Evolutionary conservation across 768 basidiomycete genomes (phyloP).

Genomic region (Psilocybe tampanensis): DNA sequence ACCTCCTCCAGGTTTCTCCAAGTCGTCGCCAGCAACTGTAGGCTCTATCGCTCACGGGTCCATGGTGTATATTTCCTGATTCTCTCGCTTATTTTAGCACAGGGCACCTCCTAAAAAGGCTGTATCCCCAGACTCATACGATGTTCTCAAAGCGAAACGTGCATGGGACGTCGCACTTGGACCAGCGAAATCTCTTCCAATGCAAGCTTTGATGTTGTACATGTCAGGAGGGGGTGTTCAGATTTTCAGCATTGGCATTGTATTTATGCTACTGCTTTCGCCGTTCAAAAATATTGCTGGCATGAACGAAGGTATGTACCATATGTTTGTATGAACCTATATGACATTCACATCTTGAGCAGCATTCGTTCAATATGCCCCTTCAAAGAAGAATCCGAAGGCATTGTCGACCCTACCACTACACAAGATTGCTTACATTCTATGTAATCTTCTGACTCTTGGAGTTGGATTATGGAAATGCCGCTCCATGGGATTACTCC

Average conservation of each 20-base stretch:
- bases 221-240: conserved; percentile 97
- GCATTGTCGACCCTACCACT: conserved; percentile 58
- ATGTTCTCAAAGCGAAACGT: conserved; percentile 71
- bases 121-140: conserved; percentile 51
- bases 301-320: conserved; percentile 68
- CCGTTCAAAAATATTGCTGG: conserved; percentile 84
- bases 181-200: conserved; percentile 89
- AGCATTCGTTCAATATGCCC: conserved; percentile 80
- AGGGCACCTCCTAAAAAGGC: conserved; percentile 38
- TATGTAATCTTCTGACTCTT: conserved; percentile 78
- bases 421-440: conserved; percentile 72
- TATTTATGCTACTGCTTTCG: conserved; percentile 86
- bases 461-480: conserved; percentile 92
- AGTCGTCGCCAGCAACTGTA: conserved; percentile 39
- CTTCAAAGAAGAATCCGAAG: conserved; percentile 56
- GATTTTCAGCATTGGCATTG: conserved; percentile 96
- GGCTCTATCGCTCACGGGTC: background rate
- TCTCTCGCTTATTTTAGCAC: conserved; percentile 34
- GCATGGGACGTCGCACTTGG: conserved; percentile 86
- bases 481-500: conserved; percentile 87
- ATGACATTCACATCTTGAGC: background rate
- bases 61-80: too few species aligned
- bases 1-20: conserved; percentile 70
- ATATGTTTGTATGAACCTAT: background rate
- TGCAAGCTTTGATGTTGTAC: conserved; percentile 99